Conservation (phyloP, 495 filamentous ascomycete genomes). For the Lophium mytilinum region DNA sequence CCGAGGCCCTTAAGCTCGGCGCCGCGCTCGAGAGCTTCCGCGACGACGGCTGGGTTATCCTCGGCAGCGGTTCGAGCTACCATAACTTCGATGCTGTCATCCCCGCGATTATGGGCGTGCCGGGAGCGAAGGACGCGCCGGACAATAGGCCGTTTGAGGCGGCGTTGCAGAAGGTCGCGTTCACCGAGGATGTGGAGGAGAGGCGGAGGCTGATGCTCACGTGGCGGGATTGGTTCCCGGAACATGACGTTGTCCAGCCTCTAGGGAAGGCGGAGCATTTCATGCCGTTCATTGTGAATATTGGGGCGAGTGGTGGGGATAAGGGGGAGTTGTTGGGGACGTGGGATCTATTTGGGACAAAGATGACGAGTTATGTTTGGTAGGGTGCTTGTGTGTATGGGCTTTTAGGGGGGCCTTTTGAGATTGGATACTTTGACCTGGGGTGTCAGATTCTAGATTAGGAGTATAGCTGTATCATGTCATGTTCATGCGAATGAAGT, state of each 20-base stretch:
- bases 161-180: background rate
- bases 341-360: background rate
- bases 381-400: background rate
- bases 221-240: background rate
- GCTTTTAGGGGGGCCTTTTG: too few species aligned
- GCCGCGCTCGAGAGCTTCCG: background rate
- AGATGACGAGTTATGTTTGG: background rate
- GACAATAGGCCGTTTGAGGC: background rate
- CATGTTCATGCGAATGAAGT: too few species aligned
- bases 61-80: background rate
- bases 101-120: background rate
- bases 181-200: background rate
- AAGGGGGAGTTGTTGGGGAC: background rate
- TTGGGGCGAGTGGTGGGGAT: background rate
- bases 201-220: background rate
- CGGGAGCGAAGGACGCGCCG: background rate
- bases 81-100: background rate
- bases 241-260: background rate
- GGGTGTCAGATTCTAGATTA: too few species aligned
- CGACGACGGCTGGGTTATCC: background rate
- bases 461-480: too few species aligned
- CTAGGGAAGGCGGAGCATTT: background rate
- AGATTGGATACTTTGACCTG: too few species aligned
- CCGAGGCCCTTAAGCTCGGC: background rate
- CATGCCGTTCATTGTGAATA: background rate